phyloP scores from a whole-genome alignment of 1,284 basidiomycete species.

The Ustilago tritici region DNA sequence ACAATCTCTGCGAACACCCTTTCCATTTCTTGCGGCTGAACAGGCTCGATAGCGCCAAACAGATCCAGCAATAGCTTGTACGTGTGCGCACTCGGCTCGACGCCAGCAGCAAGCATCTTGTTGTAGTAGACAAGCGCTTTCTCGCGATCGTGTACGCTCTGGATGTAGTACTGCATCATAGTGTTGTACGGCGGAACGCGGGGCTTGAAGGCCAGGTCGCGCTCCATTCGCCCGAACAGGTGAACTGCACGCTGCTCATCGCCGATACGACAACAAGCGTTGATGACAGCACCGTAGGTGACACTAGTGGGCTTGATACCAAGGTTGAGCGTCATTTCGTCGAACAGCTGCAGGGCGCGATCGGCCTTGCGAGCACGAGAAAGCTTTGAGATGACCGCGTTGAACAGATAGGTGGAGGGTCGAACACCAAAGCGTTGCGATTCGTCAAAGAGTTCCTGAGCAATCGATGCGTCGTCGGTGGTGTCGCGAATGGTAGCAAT shows the following conservation, averaged over 20 bases:
- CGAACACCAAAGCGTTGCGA: slow-evolving; percentile 62
- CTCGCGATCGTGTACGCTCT: slow-evolving; percentile 85
- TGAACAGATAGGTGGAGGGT: slow-evolving; percentile 66
- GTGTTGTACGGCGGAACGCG: slow-evolving; percentile 95
- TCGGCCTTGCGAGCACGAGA: slow-evolving; percentile 67
- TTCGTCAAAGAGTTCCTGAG: slow-evolving; percentile 67
- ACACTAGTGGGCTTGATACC: slow-evolving; percentile 81
- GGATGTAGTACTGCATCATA: slow-evolving; percentile 97
- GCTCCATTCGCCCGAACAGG: slow-evolving; percentile 87
- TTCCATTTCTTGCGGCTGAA: slow-evolving; percentile 83
- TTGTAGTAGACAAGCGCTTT: slow-evolving; percentile 77
- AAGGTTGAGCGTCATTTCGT: slow-evolving; percentile 58
- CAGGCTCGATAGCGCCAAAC: slow-evolving; percentile 83
- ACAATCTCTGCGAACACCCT: slow-evolving; percentile 77
- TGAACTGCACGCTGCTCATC: slow-evolving; percentile 84
- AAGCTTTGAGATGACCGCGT: slow-evolving; percentile 68
- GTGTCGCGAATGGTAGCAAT: slow-evolving; percentile 67
- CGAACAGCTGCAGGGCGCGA: slow-evolving; percentile 65
- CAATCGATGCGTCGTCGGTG: slow-evolving; percentile 68
- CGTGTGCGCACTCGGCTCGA: slow-evolving; percentile 71
- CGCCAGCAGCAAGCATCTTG: slow-evolving; percentile 76
- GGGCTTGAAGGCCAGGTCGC: slow-evolving; percentile 81
- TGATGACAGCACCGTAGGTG: slow-evolving; percentile 93
- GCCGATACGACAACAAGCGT: slow-evolving; percentile 84
- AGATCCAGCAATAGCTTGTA: slow-evolving; percentile 84